These are phyloP conservation scores for Ogataea hybrid DNA, from an alignment of 1,139 yeast species.

Conservation along the genomic window DNA sequence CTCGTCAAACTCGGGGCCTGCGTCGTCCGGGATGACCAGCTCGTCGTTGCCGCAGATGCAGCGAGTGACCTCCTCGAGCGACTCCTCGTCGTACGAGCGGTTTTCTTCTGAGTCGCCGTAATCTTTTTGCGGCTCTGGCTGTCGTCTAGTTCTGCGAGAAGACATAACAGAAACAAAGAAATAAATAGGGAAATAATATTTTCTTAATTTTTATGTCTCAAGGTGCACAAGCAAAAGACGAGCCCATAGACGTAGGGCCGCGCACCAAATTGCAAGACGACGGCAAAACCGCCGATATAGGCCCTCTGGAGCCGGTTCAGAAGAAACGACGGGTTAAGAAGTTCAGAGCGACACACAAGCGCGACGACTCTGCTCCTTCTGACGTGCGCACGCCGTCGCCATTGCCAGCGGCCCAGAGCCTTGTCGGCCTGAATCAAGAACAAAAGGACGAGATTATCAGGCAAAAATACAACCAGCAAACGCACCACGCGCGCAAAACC, in stretches of 20 bases:
- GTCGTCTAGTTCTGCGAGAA: slow-evolving; percentile 31
- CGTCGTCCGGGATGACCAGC: slow-evolving; percentile 50
- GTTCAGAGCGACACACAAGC: slow-evolving; percentile 2
- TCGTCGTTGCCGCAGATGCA: slow-evolving; percentile 86
- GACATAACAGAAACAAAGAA: slow-evolving; percentile 20
- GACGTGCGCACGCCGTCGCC: neutral
- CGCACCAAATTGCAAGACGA: neutral
- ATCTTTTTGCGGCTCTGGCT: slow-evolving; percentile 18
- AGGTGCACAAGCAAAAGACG: neutral
- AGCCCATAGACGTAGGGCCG: slow-evolving; percentile 8
- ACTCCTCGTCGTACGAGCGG: slow-evolving; percentile 38
- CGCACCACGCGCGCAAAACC: slow-evolving; percentile 62
- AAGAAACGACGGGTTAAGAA: slow-evolving; percentile 11
- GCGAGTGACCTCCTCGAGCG: slow-evolving; percentile 69
- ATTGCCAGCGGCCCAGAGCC: slow-evolving; percentile 8
- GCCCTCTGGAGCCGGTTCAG: slow-evolving; percentile 17
- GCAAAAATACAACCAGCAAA: slow-evolving; percentile 82
- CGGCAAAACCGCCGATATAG: slow-evolving; percentile 30
- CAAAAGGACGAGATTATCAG: slow-evolving; percentile 57
- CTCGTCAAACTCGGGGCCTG: slow-evolving; percentile 53
- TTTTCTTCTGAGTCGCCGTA: slow-evolving; percentile 17
- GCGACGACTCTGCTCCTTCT: neutral
- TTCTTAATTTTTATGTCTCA: neutral
- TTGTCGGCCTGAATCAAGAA: slow-evolving; percentile 17
- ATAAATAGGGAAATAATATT: neutral